These are phyloP conservation scores for Botrytis medusae DNA, from an alignment of 2,329 filamentous ascomycete genomes.

Conservation along the genomic window DNA sequence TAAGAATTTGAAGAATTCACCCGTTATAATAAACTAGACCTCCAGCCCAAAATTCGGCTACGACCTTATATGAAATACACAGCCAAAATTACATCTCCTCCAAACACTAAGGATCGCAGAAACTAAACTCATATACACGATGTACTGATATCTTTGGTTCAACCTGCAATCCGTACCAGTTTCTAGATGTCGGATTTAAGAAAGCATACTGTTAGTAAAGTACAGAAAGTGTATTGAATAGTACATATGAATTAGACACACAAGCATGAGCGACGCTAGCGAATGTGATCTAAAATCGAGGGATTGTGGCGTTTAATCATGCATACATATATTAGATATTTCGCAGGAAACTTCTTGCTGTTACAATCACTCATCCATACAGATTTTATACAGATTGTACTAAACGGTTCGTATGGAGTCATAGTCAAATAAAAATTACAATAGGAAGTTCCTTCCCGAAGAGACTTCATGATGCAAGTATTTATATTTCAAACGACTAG, in stretches of 20 bases:
- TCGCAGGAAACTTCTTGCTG: not conserved
- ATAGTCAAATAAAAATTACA: not conserved
- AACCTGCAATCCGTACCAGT: not conserved
- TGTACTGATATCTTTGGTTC: not conserved
- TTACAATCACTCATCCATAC: not conserved
- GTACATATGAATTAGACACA: not conserved
- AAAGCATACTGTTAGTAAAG: not conserved
- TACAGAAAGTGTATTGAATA: not conserved
- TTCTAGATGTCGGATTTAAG: not conserved
- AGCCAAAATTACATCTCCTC: not conserved
- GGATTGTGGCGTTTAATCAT: not conserved
- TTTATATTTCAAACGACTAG: not conserved
- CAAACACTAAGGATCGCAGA: not conserved
- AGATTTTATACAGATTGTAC: not conserved
- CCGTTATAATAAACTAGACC: no score
- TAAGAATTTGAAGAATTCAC: no score
- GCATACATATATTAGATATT: not conserved
- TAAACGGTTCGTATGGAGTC: not conserved
- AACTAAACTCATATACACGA: not conserved
- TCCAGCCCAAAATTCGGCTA: not conserved
- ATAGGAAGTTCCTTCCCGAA: not conserved
- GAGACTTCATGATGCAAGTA: not conserved
- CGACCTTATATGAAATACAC: not conserved
- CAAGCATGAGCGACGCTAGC: not conserved
- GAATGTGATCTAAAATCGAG: not conserved